phyloP scores from a whole-genome alignment of 2,329 filamentous ascomycete species.

The Cadophora malorum region DNA sequence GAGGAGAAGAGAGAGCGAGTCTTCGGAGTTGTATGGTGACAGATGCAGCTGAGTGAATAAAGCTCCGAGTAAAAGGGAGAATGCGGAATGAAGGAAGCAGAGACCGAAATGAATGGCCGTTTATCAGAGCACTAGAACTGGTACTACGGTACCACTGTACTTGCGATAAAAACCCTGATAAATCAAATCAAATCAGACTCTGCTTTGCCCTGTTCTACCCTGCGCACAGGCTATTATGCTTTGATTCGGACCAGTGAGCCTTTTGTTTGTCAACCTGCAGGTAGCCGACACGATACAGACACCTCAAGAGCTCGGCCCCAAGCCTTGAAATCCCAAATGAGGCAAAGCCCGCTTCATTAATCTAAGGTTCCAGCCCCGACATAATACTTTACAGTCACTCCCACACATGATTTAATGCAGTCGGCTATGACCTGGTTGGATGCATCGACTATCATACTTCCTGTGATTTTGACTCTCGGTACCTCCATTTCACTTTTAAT shows the following conservation, averaged over 20 bases:
- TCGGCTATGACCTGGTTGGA: neutral
- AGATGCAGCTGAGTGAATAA: neutral
- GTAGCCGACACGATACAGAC: constrained; percentile 28
- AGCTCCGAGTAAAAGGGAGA: neutral
- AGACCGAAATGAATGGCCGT: constrained; percentile 12
- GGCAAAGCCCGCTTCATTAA: constrained; percentile 25
- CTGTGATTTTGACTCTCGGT: neutral
- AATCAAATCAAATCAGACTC: constrained; percentile 4
- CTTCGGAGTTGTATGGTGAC: neutral
- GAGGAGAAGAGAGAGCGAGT: neutral
- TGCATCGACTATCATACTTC: constrained; percentile 6
- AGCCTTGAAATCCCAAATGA: constrained; percentile 23
- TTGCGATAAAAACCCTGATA: constrained; percentile 21
- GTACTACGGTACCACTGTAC: neutral
- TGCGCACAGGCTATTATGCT: constrained; percentile 35
- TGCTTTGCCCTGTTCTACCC: constrained; percentile 1
- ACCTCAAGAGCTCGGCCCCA: constrained; percentile 22
- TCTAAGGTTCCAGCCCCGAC: constrained; percentile 19
- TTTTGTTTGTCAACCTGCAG: constrained; percentile 39
- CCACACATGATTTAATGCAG: neutral
- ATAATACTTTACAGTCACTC: constrained; percentile 9
- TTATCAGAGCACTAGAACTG: neutral
- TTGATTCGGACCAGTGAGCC: constrained; percentile 27
- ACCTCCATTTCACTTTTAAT: neutral
- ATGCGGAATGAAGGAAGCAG: constrained; percentile 10